phyloP scores from a whole-genome alignment of 768 basidiomycete genomes.

The Scleroderma bovista region DNA sequence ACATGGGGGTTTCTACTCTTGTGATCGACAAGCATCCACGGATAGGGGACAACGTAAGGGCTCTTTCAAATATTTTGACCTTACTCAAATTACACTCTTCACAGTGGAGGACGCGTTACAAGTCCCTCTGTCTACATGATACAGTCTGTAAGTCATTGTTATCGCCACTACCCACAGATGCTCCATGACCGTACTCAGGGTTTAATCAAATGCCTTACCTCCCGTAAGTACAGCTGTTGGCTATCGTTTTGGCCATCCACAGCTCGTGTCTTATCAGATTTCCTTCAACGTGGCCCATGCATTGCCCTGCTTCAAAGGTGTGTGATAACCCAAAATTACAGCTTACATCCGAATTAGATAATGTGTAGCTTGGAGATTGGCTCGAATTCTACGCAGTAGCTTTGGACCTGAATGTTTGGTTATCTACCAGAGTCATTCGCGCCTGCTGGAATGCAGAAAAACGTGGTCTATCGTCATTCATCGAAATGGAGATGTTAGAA shows the following conservation, averaged over 20 bases:
- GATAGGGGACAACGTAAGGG: conserved; percentile 41
- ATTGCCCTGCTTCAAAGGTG: conserved; percentile 47
- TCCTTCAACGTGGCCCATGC: conserved; percentile 48
- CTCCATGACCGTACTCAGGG: conserved; percentile 27
- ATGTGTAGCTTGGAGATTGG: conserved; percentile 50
- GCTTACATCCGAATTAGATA: neutral
- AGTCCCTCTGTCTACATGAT: conserved; percentile 49
- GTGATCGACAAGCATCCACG: conserved; percentile 47
- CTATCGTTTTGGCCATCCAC: neutral
- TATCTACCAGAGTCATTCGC: conserved; percentile 35
- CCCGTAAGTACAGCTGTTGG: conserved; percentile 32
- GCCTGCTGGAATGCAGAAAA: conserved; percentile 30
- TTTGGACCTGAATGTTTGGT: conserved; percentile 61
- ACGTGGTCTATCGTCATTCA: conserved; percentile 40
- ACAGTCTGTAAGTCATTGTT: conserved; percentile 35
- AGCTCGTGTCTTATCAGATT: conserved; percentile 31
- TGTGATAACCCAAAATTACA: neutral
- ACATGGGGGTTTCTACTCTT: conserved; percentile 47
- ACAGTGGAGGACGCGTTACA: conserved; percentile 52
- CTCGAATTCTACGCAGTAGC: conserved; percentile 53
- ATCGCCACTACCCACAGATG: conserved; percentile 2
- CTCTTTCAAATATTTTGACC: neutral
- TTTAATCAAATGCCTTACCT: conserved; percentile 51
- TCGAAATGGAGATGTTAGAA: conserved; percentile 24
- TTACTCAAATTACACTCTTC: conserved; percentile 1